Conservation (phyloP, 345 rosid genomes). For the Citrus medica region DNA sequence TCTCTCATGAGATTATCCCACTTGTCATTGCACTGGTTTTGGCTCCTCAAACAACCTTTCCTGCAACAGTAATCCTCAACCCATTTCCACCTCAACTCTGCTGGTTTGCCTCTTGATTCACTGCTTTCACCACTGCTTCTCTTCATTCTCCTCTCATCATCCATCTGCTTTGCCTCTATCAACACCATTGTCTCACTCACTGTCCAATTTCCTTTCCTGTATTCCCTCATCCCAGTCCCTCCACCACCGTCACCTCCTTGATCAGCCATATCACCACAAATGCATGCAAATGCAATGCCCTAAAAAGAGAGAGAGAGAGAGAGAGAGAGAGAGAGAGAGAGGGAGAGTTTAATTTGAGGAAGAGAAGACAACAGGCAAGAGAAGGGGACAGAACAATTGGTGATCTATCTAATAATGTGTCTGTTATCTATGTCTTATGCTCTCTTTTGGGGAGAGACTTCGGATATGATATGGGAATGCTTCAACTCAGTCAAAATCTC, state of each 20-base stretch:
- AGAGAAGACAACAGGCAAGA: constrained; percentile 2
- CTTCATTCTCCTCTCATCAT: constrained; percentile 76
- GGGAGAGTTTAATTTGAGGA: background rate
- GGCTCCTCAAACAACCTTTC: constrained; percentile 72
- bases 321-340: too few relatives aligned
- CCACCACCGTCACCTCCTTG: constrained; percentile 40
- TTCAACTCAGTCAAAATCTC: constrained; percentile 33
- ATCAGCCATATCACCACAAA: constrained; percentile 42
- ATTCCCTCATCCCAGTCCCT: constrained; percentile 48
- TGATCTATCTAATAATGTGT: constrained; percentile 13
- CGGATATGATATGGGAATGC: constrained; percentile 25
- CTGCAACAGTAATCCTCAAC: constrained; percentile 90
- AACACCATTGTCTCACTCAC: constrained; percentile 70
- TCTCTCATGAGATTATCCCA: constrained; percentile 98
- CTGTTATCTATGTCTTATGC: constrained; percentile 2
- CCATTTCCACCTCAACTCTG: constrained; percentile 95
- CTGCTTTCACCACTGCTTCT: constrained; percentile 34
- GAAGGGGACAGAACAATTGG: too few relatives aligned
- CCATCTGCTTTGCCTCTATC: constrained; percentile 87
- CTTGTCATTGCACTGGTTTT: constrained; percentile 96
- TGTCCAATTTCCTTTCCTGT: constrained; percentile 91
- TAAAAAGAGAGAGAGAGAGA: constrained; percentile 3
- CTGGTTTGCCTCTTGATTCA: constrained; percentile 45
- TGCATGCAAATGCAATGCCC: constrained; percentile 30
- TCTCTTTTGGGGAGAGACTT: constrained; percentile 23